Evolutionary conservation across 768 basidiomycete genomes (phyloP).

Genomic region (Vararia minispora): DNA sequence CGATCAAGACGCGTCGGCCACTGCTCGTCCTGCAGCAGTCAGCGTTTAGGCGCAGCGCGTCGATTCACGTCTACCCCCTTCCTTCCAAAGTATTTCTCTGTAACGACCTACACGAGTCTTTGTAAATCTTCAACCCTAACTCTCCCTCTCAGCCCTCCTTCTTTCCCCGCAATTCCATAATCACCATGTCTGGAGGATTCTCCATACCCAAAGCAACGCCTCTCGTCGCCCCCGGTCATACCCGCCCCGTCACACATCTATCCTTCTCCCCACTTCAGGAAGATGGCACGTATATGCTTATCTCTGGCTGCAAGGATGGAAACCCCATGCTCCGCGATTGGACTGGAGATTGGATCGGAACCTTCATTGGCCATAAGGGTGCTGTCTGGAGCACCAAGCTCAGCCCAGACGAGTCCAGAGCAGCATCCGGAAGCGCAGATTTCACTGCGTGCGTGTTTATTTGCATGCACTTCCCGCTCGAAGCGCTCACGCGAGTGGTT

Average conservation of each 20-base stretch:
- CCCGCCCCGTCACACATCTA: conserved; percentile 84
- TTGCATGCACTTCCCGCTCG: conserved; percentile 4
- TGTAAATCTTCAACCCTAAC: too few relatives aligned
- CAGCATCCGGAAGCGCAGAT: conserved; percentile 91
- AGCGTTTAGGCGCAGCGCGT: too few relatives aligned
- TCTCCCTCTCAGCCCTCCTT: neutral
- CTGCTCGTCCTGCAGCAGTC: too few relatives aligned
- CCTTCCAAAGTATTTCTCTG: too few relatives aligned
- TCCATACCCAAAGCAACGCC: conserved; percentile 46
- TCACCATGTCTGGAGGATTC: conserved; percentile 16
- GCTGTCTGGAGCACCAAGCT: conserved; percentile 97
- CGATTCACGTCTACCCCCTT: too few relatives aligned
- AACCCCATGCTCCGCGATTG: conserved; percentile 95
- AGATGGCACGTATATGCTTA: conserved; percentile 79
- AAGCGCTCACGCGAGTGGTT: conserved; percentile 9
- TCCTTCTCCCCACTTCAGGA: conserved; percentile 83
- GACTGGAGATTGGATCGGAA: conserved; percentile 99
- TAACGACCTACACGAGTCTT: too few relatives aligned
- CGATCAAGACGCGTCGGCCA: too few relatives aligned
- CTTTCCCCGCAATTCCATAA: conserved; percentile 6
- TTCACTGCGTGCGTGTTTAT: conserved; percentile 79
- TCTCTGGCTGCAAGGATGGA: conserved; percentile 98
- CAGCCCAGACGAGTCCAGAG: conserved; percentile 72
- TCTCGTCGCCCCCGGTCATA: conserved; percentile 79
- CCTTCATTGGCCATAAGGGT: conserved; percentile 82